Conservation (phyloP, 768 basidiomycete species). For the Serendipita sp. region DNA sequence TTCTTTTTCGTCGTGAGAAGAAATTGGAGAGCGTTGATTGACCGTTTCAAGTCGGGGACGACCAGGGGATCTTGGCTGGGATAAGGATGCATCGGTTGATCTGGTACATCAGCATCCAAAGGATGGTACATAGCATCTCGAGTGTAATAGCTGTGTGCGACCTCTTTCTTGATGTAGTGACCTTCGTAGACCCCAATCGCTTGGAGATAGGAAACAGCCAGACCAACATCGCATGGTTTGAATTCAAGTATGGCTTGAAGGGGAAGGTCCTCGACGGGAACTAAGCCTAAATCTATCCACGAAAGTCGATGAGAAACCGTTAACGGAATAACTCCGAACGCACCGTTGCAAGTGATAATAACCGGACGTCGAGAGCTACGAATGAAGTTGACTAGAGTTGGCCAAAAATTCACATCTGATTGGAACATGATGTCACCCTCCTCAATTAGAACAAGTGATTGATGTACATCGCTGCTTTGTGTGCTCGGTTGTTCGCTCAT, state of each 20-base stretch:
- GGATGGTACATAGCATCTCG: constrained; percentile 14
- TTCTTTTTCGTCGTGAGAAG: not conserved
- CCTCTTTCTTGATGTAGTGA: constrained; percentile 26
- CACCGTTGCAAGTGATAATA: constrained; percentile 90
- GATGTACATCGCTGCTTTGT: constrained; percentile 29
- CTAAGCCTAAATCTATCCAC: constrained; percentile 44
- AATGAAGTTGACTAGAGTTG: constrained; percentile 64
- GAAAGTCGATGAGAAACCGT: constrained; percentile 1
- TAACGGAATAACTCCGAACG: constrained; percentile 14
- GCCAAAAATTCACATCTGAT: constrained; percentile 78
- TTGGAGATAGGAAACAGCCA: constrained; percentile 55
- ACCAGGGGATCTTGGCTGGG: constrained; percentile 20
- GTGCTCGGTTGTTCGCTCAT: constrained; percentile 4
- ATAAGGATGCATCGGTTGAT: constrained; percentile 22
- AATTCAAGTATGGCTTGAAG: constrained; percentile 60
- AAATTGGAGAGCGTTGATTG: constrained; percentile 49
- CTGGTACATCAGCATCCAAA: constrained; percentile 19
- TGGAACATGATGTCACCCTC: constrained; percentile 90
- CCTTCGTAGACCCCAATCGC: constrained; percentile 45
- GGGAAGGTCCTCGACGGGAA: constrained; percentile 61
- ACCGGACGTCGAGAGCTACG: constrained; percentile 74
- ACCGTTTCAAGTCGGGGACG: constrained; percentile 44
- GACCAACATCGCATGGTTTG: constrained; percentile 33
- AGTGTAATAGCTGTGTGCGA: constrained; percentile 33
- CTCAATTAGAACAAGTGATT: constrained; percentile 83